A percentile compares a stretch with the other conserved stretches of the same genome.
phyloP scores from a whole-genome alignment of 306 rosid species.

The Cicer bijugum region DNA sequence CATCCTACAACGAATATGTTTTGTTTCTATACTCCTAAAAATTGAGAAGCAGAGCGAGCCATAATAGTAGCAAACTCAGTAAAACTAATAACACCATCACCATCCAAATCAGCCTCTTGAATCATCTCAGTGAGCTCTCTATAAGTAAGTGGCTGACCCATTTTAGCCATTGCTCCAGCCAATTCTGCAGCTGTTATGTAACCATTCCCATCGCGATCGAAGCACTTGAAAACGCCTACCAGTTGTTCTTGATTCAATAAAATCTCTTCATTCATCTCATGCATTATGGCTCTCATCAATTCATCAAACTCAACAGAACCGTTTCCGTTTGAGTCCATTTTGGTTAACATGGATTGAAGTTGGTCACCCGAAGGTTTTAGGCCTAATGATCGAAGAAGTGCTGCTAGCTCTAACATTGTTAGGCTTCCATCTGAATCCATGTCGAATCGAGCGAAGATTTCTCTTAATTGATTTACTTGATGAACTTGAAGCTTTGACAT shows the following conservation, averaged over 20 bases:
- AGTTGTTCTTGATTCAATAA: conserved; percentile 66
- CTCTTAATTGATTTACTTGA: conserved; percentile 59
- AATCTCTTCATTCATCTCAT: conserved; percentile 59
- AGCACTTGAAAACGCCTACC: conserved; percentile 64
- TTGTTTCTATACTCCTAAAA: conserved; percentile 51
- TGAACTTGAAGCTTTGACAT: conserved; percentile 57
- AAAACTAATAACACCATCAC: conserved; percentile 86
- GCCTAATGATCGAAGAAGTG: conserved; percentile 78
- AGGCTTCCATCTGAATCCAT: conserved; percentile 89
- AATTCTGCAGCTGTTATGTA: conserved; percentile 74
- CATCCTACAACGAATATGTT: background rate
- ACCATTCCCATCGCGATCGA: conserved; percentile 83
- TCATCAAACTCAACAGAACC: conserved; percentile 86
- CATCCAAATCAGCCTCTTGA: conserved; percentile 74
- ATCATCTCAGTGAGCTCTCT: conserved; percentile 84
- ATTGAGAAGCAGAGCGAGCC: conserved; percentile 72
- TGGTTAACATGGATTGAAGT: conserved; percentile 58
- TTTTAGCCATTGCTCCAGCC: conserved; percentile 83
- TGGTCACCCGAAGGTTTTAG: conserved; percentile 76
- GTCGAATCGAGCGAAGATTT: conserved; percentile 73
- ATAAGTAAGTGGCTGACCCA: conserved; percentile 82
- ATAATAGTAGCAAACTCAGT: conserved; percentile 68
- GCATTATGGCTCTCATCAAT: conserved; percentile 61
- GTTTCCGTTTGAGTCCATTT: conserved; percentile 74
- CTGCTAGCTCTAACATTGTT: conserved; percentile 79